Base-by-base conservation (phyloP, 108 stramenopile species). In the Cyclostephanos tholiformis region DNA sequence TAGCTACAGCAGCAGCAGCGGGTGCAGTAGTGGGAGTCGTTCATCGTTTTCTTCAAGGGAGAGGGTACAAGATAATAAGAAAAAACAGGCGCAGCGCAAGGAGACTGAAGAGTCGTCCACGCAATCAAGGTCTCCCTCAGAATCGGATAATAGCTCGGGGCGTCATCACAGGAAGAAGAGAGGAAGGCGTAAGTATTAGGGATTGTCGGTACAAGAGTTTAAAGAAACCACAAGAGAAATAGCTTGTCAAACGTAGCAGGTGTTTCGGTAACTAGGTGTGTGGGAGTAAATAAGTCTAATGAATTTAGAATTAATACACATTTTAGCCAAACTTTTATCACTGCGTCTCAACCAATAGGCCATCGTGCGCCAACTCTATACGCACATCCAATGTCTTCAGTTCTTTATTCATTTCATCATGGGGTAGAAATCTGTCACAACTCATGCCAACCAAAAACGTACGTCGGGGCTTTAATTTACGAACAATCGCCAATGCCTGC, bases 381-480 rank as follows among this genome's bases (percentile, higher is more conserved):
- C 72, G 35, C 7, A 66, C 35, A 63, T 85, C 77, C 39, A 80
- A 57, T 22, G 57, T 55, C 26, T 78, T 51, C 41, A 95, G 63
- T 58, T 83, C 65, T 52, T 52, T 57, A 75, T 95, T 91, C 80
- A 86, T 87, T 35, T 91, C 88, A 46, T 95, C 89, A 69, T 95
- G 95, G 0, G 88, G 85, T 26, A 80, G 79, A 53, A 91, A 91
- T 19, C 43, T 38, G 70, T 95, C 95, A 79, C 95, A 95, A 69
- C 74, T 91, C 85, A 95, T 92, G 12, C 95, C 95, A 0, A 95
- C 86, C 14, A 95, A n/a, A 69, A 74, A 91, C 0, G 88, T 88
- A 32, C 80, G 71, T 59, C 78, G 73, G 12, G 91, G 83, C 49
- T 84, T 67, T 0, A 95, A 66, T 59, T 71, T 68, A 48, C 75